Percentiles rank a stretch among this genome's conserved stretches.
Conservation (phyloP, 1,139 yeast species). For the Groenewaldozyma auringiensis region DNA sequence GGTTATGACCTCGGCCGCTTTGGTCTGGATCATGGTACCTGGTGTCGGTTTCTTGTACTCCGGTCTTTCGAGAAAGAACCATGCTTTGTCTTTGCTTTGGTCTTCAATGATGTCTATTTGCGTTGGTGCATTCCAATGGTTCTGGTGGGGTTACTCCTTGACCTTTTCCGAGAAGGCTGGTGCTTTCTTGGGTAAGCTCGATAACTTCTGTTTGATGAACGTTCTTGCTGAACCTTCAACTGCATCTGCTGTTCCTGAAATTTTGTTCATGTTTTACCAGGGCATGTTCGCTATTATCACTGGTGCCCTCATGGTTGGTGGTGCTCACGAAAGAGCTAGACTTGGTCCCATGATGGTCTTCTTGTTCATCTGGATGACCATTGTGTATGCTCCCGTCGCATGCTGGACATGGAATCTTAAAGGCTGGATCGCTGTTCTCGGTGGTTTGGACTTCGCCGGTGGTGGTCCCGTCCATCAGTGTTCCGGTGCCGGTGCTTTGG, state of each 20-base stretch:
- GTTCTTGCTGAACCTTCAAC: constrained; percentile 63
- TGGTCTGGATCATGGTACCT: constrained; percentile 93
- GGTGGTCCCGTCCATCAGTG: constrained; percentile 97
- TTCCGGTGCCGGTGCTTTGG: constrained; percentile 91
- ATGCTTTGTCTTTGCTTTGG: constrained; percentile 85
- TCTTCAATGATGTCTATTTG: constrained; percentile 87
- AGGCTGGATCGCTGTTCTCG: constrained; percentile 81
- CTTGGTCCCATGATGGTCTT: constrained; percentile 94
- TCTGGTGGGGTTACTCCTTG: constrained; percentile 93
- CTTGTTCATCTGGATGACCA: constrained; percentile 88
- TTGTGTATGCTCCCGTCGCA: constrained; percentile 91
- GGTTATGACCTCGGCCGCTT: constrained; percentile 66
- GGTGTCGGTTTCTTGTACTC: constrained; percentile 88
- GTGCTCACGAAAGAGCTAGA: constrained; percentile 97
- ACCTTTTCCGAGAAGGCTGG: constrained; percentile 71
- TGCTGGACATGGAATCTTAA: constrained; percentile 94
- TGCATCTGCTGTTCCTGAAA: constrained; percentile 64
- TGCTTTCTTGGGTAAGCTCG: constrained; percentile 67
- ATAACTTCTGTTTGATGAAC: constrained; percentile 69
- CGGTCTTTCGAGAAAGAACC: constrained; percentile 86
- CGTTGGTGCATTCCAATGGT: constrained; percentile 85
- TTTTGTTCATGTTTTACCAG: constrained; percentile 81
- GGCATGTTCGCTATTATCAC: constrained; percentile 57
- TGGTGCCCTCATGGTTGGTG: constrained; percentile 27
- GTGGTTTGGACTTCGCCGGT: constrained; percentile 93